Conservation (phyloP, 2,329 filamentous ascomycete species). For the Dendrostoma leiphaemia region DNA sequence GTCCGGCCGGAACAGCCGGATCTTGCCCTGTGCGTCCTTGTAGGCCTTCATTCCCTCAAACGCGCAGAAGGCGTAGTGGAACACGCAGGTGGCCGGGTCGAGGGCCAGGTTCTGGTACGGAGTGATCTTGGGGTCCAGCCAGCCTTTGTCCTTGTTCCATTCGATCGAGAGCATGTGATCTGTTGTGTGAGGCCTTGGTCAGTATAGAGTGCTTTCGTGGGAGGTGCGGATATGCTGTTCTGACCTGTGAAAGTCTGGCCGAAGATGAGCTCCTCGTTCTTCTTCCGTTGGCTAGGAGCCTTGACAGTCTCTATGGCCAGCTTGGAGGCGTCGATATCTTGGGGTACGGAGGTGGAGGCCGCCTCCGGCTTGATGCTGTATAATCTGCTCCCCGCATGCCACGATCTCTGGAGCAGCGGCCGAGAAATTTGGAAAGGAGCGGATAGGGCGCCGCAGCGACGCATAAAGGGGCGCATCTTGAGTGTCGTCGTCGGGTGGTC, state of each 20-base stretch:
- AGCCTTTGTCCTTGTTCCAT: constrained; percentile 84
- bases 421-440: constrained; percentile 30
- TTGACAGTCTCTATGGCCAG: constrained; percentile 73
- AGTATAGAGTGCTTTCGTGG: background rate
- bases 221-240: constrained; percentile 11
- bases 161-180: constrained; percentile 97
- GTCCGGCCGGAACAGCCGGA: constrained; percentile 89
- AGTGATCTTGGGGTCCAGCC: constrained; percentile 77
- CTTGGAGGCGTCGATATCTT: constrained; percentile 73
- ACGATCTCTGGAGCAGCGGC: constrained; percentile 28
- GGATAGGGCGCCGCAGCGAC: constrained; percentile 37
- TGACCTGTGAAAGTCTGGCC: constrained; percentile 86
- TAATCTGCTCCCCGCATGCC: constrained; percentile 35
- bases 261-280: constrained; percentile 83
- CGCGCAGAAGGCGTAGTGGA: constrained; percentile 97
- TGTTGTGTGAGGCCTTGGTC: constrained; percentile 33
- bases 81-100: constrained; percentile 93
- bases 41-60: constrained; percentile 99
- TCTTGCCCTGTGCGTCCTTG: constrained; percentile 74
- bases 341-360: constrained; percentile 51
- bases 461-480: constrained; percentile 47
- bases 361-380: constrained; percentile 55
- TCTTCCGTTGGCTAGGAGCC: constrained; percentile 70
- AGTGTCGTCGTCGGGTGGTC: background rate
- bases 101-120: constrained; percentile 97